Evolutionary conservation across 768 basidiomycete genomes (phyloP).

Genomic region (Xerocomus brunneocitrinus): DNA sequence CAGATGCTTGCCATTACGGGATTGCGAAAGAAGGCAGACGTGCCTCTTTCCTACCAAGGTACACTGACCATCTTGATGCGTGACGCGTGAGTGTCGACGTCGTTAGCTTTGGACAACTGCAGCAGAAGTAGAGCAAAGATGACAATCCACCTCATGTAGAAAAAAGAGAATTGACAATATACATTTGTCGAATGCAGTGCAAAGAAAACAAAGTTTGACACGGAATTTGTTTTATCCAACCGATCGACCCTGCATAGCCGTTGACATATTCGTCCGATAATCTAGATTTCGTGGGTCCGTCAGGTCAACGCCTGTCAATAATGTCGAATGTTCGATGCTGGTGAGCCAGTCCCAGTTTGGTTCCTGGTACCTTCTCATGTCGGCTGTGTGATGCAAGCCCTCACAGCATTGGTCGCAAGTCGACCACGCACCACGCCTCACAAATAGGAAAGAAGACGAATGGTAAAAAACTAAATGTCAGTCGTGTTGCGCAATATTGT

Average conservation of each 20-base stretch:
- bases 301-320: neutral
- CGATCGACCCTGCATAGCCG: neutral
- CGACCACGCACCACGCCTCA: neutral
- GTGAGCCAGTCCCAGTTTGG: neutral
- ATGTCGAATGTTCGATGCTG: neutral
- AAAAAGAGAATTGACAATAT: neutral
- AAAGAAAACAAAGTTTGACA: neutral
- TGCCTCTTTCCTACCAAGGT: neutral
- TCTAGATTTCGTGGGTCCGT: neutral
- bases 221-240: neutral
- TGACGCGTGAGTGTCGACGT: conserved; percentile 15
- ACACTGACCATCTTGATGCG: conserved; percentile 14
- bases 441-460: no score
- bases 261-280: neutral
- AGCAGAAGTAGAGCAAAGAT: no score
- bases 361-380: conserved; percentile 21
- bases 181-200: neutral
- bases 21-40: no score
- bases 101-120: conserved; percentile 5
- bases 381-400: conserved; percentile 15
- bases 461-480: no score
- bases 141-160: no score
- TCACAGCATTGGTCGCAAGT: conserved; percentile 1
- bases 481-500: no score
- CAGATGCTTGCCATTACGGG: no score